These are phyloP conservation scores for Dryadomyces quercus-mongolicae DNA, from an alignment of 2,329 filamentous ascomycete species.

Conservation along the genomic window DNA sequence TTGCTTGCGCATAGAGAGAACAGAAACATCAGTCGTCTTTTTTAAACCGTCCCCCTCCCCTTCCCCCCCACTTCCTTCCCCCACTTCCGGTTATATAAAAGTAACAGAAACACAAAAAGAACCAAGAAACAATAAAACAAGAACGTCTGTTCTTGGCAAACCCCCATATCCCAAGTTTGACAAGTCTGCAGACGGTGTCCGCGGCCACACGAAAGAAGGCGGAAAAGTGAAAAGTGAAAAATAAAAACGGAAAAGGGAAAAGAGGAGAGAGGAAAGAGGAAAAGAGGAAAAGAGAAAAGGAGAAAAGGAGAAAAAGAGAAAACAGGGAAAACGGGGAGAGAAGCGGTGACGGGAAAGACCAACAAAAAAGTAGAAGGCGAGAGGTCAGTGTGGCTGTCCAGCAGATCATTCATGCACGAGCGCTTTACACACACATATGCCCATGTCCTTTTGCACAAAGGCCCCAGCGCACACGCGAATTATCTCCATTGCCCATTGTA, in stretches of 20 bases:
- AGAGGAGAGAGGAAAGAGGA: not conserved
- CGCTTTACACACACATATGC: too few species aligned
- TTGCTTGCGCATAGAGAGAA: not conserved
- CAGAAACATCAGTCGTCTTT: not conserved
- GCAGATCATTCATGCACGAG: not conserved
- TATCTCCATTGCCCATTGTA: not conserved
- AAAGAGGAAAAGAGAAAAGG: not conserved
- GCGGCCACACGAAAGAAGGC: not conserved
- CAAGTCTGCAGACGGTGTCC: not conserved
- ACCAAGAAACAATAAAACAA: not conserved
- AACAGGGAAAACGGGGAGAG: not conserved
- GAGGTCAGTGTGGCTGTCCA: not conserved
- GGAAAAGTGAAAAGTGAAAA: not conserved
- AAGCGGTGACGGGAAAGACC: not conserved
- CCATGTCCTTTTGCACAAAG: not conserved
- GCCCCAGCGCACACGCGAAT: conserved; percentile 6
- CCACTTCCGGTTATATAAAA: not conserved
- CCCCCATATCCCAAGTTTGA: not conserved
- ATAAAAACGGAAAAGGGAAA: not conserved
- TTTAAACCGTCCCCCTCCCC: not conserved
- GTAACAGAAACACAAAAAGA: not conserved
- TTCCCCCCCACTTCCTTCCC: not conserved
- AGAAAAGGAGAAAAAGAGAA: not conserved
- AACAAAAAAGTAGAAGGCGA: not conserved
- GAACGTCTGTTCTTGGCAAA: not conserved